Evolutionary conservation across 1,139 yeast genomes (phyloP).

Genomic region (Suhomyces bribrorum): DNA sequence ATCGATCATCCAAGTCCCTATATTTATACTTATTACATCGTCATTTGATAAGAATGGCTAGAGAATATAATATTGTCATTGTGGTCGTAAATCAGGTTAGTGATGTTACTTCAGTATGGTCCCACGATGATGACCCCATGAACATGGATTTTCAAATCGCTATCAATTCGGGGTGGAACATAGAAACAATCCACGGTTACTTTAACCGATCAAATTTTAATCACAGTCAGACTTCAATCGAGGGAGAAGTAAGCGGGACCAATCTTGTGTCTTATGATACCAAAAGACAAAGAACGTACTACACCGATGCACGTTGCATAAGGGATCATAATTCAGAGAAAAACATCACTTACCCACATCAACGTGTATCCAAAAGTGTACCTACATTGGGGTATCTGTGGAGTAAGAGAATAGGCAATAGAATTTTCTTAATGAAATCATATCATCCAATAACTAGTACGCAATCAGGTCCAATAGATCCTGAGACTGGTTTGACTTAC

Average conservation of each 20-base stretch:
- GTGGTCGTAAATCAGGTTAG: conserved; percentile 82
- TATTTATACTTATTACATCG: conserved; percentile 50
- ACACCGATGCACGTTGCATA: no score
- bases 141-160: conserved; percentile 71
- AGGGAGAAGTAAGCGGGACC: no score
- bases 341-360: no score
- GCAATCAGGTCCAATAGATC: conserved; percentile 7
- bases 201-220: conserved; percentile 1
- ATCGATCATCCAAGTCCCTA: conserved; percentile 36
- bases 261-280: neutral
- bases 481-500: conserved; percentile 19
- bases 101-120: conserved; percentile 32
- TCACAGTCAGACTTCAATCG: neutral
- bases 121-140: conserved; percentile 37
- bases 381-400: conserved; percentile 47
- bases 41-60: conserved; percentile 54
- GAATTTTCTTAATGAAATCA: conserved; percentile 36
- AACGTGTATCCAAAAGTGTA: conserved; percentile 24
- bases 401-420: conserved; percentile 34
- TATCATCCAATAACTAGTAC: conserved; percentile 27
- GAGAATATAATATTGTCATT: conserved; percentile 54
- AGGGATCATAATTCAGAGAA: no score
- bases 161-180: conserved; percentile 76
- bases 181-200: conserved; percentile 26
- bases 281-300: neutral